phyloP scores from a whole-genome alignment of 2,329 filamentous ascomycete species.

The Penicillium sp. region DNA sequence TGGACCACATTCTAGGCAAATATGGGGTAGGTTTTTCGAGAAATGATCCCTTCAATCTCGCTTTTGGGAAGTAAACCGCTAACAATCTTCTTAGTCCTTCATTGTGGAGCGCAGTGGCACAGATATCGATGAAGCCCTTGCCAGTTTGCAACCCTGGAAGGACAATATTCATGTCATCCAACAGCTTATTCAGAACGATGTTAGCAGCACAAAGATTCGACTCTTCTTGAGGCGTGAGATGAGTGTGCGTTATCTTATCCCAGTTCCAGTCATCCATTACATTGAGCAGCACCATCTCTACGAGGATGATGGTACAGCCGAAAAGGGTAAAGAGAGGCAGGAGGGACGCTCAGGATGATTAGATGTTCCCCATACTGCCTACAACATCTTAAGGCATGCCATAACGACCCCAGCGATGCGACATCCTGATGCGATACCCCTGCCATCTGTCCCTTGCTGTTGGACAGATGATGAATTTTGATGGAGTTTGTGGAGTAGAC shows the following conservation, averaged over 20 bases:
- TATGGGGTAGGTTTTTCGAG: constrained; percentile 58
- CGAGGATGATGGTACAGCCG: constrained; percentile 49
- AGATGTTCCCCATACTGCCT: neutral
- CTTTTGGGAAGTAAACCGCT: neutral
- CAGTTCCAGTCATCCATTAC: constrained; percentile 71
- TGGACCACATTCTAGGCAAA: constrained; percentile 81
- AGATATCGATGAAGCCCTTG: constrained; percentile 82
- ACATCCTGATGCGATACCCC: constrained; percentile 26
- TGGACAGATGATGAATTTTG: constrained; percentile 9
- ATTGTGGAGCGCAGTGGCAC: constrained; percentile 86
- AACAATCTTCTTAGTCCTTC: constrained; percentile 54
- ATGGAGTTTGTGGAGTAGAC: constrained; percentile 16
- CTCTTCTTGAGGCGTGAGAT: constrained; percentile 75
- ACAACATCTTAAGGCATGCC: neutral
- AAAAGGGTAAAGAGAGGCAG: constrained; percentile 38
- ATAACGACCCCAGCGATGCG: constrained; percentile 15
- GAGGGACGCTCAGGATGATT: constrained; percentile 29
- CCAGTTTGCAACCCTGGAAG: constrained; percentile 76
- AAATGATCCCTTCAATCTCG: too few relatives aligned
- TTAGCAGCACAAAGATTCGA: constrained; percentile 79
- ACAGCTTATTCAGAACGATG: constrained; percentile 82
- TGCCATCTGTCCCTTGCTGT: constrained; percentile 3
- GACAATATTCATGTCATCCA: constrained; percentile 86
- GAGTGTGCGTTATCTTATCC: constrained; percentile 76
- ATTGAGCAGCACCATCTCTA: constrained; percentile 68